Evolutionary conservation across 768 basidiomycete genomes (phyloP).

Genomic region (Saitozyma podzolica): DNA sequence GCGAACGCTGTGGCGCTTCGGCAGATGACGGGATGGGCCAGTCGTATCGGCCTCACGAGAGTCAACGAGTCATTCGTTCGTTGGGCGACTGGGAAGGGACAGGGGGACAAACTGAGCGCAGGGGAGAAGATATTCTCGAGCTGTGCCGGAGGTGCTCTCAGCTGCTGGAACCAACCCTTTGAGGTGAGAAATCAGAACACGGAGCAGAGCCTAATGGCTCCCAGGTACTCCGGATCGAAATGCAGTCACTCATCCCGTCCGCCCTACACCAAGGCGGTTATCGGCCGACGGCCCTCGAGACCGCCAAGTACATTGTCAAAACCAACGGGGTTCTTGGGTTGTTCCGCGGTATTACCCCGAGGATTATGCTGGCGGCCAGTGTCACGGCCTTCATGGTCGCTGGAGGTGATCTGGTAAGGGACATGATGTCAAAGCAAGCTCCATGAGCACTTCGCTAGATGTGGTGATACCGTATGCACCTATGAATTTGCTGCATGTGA

Average conservation of each 20-base stretch:
- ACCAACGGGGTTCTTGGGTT: neutral
- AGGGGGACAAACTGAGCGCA: neutral
- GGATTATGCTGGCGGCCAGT: slow-evolving; percentile 3
- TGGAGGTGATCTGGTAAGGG: slow-evolving; percentile 3
- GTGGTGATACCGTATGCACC: too few species aligned
- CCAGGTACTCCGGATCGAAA: slow-evolving; percentile 8
- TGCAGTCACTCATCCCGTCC: slow-evolving; percentile 1
- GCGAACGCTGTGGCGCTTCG: neutral
- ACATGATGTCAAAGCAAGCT: too few species aligned
- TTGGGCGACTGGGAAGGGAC: neutral
- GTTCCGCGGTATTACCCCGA: slow-evolving; percentile 5
- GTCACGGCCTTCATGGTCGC: slow-evolving; percentile 12
- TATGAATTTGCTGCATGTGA: too few species aligned
- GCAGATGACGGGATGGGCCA: slow-evolving; percentile 2
- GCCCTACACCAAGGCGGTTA: neutral
- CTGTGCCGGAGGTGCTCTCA: slow-evolving; percentile 1
- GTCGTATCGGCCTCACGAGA: neutral
- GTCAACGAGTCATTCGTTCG: slow-evolving; percentile 1
- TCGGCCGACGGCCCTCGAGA: neutral
- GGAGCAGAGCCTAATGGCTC: neutral
- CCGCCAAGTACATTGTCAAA: neutral
- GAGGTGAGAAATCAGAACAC: neutral
- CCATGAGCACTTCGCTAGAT: too few species aligned
- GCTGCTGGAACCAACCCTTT: slow-evolving; percentile 6
- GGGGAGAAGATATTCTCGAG: neutral